Conservation (phyloP, 768 basidiomycete species). For the Trametes cubensis region DNA sequence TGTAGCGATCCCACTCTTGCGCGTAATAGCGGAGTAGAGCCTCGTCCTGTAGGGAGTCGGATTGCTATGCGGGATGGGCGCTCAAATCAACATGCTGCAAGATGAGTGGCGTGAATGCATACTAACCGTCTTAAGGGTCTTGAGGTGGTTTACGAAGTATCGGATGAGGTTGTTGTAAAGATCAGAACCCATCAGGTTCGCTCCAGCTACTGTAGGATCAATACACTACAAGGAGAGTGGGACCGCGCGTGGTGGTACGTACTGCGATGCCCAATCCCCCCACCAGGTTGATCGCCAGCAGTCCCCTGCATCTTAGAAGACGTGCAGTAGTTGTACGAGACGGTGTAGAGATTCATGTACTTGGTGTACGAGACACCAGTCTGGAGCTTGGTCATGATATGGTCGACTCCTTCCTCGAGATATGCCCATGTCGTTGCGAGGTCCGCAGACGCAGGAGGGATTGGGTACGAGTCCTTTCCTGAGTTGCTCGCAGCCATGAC, state of each 20-base stretch:
- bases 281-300: slow-evolving; percentile 37
- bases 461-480: slow-evolving; percentile 33
- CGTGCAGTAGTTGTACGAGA: slow-evolving; percentile 98
- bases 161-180: slow-evolving; percentile 92
- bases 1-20: slow-evolving; percentile 93
- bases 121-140: slow-evolving; percentile 60
- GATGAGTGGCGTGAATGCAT: slow-evolving; percentile 33
- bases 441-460: slow-evolving; percentile 71
- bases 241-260: slow-evolving; percentile 35
- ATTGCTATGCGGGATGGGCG: slow-evolving; percentile 50
- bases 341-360: slow-evolving; percentile 88
- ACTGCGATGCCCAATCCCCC: slow-evolving; percentile 53
- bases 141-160: slow-evolving; percentile 87
- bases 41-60: slow-evolving; percentile 83
- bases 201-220: slow-evolving; percentile 61
- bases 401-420: slow-evolving; percentile 85
- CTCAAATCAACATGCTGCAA: slow-evolving; percentile 6
- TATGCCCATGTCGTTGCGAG: slow-evolving; percentile 86
- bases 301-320: slow-evolving; percentile 73
- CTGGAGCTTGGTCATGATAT: slow-evolving; percentile 90
- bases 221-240: slow-evolving; percentile 18
- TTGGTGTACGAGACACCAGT: slow-evolving; percentile 88
- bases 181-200: slow-evolving; percentile 96
- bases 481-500: slow-evolving; percentile 27
- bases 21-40: slow-evolving; percentile 90